Conservation (phyloP, 139 green algal species). For the Zygnema circumcarinatum region DNA sequence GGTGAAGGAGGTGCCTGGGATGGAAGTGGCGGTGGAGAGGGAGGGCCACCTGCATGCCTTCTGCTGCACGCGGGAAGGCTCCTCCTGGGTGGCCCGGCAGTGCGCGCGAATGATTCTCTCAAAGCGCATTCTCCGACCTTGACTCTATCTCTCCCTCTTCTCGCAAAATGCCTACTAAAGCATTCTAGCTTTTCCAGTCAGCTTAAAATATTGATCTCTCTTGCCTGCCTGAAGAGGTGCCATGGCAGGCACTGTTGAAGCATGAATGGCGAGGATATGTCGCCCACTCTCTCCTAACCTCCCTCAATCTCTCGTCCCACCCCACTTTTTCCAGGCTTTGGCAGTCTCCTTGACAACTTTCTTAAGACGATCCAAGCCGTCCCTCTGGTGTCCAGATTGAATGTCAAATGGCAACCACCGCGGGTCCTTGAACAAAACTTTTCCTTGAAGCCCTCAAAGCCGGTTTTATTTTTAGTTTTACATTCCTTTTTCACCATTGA, state of each 20-base stretch:
- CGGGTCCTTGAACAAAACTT: too few species aligned
- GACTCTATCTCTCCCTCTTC: not conserved
- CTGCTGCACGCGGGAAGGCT: slow-evolving; percentile 29
- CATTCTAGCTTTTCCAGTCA: not conserved
- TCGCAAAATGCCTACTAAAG: too few species aligned
- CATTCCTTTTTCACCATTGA: too few species aligned
- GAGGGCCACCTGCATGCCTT: slow-evolving; percentile 46
- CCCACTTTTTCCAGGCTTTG: too few species aligned
- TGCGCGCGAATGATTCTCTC: slow-evolving; percentile 1
- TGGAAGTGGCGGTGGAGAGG: slow-evolving; percentile 32
- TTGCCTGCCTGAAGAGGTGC: not conserved
- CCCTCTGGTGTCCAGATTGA: too few species aligned
- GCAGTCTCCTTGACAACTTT: too few species aligned
- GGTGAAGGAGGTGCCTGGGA: not conserved
- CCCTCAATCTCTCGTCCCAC: too few species aligned
- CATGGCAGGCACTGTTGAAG: not conserved
- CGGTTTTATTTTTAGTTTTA: too few species aligned
- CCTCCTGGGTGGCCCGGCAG: slow-evolving; percentile 11
- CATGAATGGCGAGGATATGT: not conserved
- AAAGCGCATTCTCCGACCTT: not conserved
- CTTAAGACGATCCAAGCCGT: too few species aligned
- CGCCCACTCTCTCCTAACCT: not conserved
- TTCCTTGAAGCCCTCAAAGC: too few species aligned
- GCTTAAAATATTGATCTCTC: not conserved
- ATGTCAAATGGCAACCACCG: too few species aligned